phyloP scores from a whole-genome alignment of 495 filamentous ascomycete genomes.

The Rusavskia elegans region DNA sequence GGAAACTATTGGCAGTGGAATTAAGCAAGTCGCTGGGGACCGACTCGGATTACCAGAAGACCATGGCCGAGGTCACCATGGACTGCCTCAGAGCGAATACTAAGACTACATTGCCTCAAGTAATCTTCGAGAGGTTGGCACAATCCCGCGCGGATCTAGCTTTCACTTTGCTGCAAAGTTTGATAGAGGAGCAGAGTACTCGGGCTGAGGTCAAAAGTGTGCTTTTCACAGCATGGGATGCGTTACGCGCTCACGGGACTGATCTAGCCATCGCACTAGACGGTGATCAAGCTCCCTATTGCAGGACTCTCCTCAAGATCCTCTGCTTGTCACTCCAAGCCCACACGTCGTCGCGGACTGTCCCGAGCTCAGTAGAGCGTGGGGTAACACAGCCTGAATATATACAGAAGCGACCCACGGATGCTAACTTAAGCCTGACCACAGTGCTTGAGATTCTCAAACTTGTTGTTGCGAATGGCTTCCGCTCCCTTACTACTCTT shows the following conservation, averaged over 20 bases:
- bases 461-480: conserved; percentile 62
- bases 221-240: conserved; percentile 48
- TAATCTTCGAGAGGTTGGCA: conserved; percentile 56
- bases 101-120: conserved; percentile 44
- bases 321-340: conserved; percentile 70
- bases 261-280: conserved; percentile 48
- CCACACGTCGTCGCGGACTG: conserved; percentile 17
- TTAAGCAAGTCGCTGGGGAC: conserved; percentile 52
- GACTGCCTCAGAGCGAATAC: conserved; percentile 60
- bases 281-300: conserved; percentile 51
- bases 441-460: conserved; percentile 58
- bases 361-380: conserved; percentile 1
- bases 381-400: conserved; percentile 10
- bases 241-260: conserved; percentile 43
- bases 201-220: conserved; percentile 44
- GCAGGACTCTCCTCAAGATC: conserved; percentile 66
- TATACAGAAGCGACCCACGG: conserved; percentile 12
- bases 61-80: conserved; percentile 48
- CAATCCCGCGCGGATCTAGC: conserved; percentile 59
- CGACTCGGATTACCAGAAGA: conserved; percentile 47
- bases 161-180: conserved; percentile 57
- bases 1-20: conserved; percentile 79
- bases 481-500: conserved; percentile 57
- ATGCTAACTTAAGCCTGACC: conserved; percentile 17
- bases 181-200: conserved; percentile 46